Evolutionary conservation across 2,329 filamentous ascomycete species (phyloP).

Genomic region (Aspergillus persii): DNA sequence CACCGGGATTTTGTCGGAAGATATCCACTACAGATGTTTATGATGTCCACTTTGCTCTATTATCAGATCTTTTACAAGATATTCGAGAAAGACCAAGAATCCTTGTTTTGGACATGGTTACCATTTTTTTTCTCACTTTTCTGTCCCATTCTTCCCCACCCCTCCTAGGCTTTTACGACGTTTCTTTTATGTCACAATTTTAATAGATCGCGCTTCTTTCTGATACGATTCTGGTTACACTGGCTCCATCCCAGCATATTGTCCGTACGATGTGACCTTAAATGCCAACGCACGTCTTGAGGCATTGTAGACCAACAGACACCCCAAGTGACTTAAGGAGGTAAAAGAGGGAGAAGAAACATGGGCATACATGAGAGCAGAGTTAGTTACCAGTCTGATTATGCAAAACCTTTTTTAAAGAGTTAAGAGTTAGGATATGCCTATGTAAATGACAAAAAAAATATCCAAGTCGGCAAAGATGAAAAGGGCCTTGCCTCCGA

Average conservation of each 20-base stretch:
- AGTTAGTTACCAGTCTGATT: too few relatives aligned
- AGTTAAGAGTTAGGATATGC: too few relatives aligned
- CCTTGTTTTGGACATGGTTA: not conserved
- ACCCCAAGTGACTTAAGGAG: too few relatives aligned
- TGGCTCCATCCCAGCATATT: too few relatives aligned
- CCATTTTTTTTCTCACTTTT: not conserved
- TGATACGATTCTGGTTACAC: not conserved
- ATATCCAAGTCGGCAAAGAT: not conserved
- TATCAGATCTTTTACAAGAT: not conserved
- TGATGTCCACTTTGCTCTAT: slow-evolving; percentile 2
- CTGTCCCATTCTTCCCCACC: not conserved
- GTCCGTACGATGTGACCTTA: too few relatives aligned
- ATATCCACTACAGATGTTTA: slow-evolving; percentile 12
- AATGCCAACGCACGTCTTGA: too few relatives aligned
- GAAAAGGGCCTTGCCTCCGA: not conserved
- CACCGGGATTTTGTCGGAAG: slow-evolving; percentile 11
- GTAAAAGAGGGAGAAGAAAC: too few relatives aligned
- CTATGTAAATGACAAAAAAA: too few relatives aligned
- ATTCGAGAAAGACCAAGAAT: slow-evolving; percentile 5
- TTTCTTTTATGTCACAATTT: not conserved
- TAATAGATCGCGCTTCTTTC: not conserved
- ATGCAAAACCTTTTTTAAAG: too few relatives aligned
- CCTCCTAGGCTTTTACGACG: not conserved
- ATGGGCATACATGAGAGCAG: too few relatives aligned
- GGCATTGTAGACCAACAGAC: too few relatives aligned